A percentile compares a stretch with the other conserved stretches of the same genome.
phyloP scores from a whole-genome alignment of 2,329 filamentous ascomycete species.

The Botryotinia convoluta region DNA sequence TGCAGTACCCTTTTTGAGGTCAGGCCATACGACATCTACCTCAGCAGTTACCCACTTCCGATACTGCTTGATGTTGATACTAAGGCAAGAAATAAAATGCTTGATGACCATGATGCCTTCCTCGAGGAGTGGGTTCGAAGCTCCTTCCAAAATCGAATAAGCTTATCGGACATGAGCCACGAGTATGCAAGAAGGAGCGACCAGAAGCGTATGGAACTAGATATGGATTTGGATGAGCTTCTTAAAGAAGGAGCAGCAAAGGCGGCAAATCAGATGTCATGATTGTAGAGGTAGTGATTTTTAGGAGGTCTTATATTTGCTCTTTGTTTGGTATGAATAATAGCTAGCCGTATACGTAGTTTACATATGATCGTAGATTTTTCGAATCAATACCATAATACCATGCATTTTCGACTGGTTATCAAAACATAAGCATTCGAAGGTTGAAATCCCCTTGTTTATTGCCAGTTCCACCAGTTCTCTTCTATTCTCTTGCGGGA shows the following conservation, averaged over 20 bases:
- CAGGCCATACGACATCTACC: not conserved
- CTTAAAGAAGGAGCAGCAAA: conserved; percentile 3
- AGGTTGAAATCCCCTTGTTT: not conserved
- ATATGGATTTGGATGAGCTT: conserved; percentile 5
- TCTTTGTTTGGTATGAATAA: not conserved
- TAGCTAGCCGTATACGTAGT: not conserved
- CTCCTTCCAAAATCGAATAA: not conserved
- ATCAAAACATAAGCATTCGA: not conserved
- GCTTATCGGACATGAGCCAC: conserved; percentile 10
- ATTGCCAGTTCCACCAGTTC: not conserved
- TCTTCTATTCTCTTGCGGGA: not conserved
- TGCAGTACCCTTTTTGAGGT: conserved; percentile 12
- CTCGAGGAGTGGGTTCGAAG: conserved; percentile 7
- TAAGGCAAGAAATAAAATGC: not conserved
- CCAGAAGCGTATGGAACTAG: not conserved
- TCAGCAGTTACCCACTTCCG: conserved; percentile 5
- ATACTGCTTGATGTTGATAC: conserved; percentile 5
- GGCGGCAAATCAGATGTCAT: not conserved
- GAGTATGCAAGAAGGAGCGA: not conserved
- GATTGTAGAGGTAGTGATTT: not conserved
- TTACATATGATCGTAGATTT: not conserved
- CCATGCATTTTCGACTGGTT: not conserved
- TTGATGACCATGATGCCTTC: conserved; percentile 6
- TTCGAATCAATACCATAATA: not conserved
- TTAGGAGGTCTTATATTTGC: not conserved